Evolutionary conservation across 148 eudicot genomes (phyloP), one percentile per base, ranked within the genome.

Genomic region (Rhododendron molle): DNA sequence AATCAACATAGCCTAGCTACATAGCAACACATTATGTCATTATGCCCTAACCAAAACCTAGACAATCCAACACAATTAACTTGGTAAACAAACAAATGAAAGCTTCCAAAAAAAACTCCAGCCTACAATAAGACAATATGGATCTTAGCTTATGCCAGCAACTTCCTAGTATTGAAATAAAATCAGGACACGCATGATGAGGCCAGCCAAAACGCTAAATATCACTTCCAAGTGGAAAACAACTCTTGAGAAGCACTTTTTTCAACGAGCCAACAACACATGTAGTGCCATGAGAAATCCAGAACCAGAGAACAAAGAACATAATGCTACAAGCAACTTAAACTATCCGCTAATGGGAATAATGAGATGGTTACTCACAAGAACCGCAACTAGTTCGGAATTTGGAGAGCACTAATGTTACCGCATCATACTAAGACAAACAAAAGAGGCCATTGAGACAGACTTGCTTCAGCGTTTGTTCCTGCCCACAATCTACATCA

Each of bases 401-500:
- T 62, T 62, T 9, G 28, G 69, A 23, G 69, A 62, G 69, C 28
- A 21, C n/a, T 62, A 62, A 62, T n/a, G 23, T 62, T 2, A 62
- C 69, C 2, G 69, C 28, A 62, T 23, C 28, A 62, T 62, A 62
- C 30, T n/a, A n/a, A 44, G 28, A 78, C 10, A n/a, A 79, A 28
- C 40, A 28, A 30, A 79, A 14, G 38, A 49, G 34, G 34, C 36
- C 14, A 13, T 47, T 78, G 60, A 18, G 18, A 30, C 18, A 18
- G 78, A n/a, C 91, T 72, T 90, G 84, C 89, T 95, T 95, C 89
- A 95, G 78, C 1, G 95, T 94, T 71, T 95, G 92, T 89, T 95
- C 98, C 79, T 93, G 96, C 43, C 95, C 98, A 71, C 98, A 95
- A 81, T 94, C 97, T 95, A 80, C 81, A 88, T 7, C 62, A 50